A percentile compares a stretch with the other conserved stretches of the same genome.
These are phyloP conservation scores for Venturia asperata DNA, from an alignment of 2,329 filamentous ascomycete species.

Conservation along the genomic window DNA sequence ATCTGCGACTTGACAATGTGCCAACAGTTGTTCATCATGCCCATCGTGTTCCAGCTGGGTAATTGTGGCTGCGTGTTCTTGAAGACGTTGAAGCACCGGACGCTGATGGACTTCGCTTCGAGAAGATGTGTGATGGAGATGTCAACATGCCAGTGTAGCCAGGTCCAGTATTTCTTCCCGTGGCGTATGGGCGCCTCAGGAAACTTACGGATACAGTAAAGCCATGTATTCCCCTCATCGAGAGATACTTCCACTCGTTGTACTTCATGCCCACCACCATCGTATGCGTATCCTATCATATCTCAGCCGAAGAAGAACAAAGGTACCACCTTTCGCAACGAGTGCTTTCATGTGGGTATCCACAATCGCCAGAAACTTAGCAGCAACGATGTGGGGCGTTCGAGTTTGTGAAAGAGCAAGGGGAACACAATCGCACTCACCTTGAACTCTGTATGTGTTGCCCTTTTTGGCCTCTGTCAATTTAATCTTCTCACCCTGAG, in stretches of 20 bases:
- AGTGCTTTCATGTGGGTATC: neutral
- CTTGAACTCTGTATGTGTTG: slow-evolving; percentile 24
- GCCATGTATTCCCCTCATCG: slow-evolving; percentile 43
- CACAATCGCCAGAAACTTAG: neutral
- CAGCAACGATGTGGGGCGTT: neutral
- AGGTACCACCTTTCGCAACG: neutral
- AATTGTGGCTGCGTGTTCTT: slow-evolving; percentile 46
- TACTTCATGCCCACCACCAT: slow-evolving; percentile 42
- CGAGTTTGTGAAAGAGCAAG: no score
- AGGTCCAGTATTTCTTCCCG: slow-evolving; percentile 49
- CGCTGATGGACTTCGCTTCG: slow-evolving; percentile 37
- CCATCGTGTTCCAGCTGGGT: slow-evolving; percentile 44
- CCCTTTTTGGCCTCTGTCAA: slow-evolving; percentile 34
- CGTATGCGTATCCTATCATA: slow-evolving; percentile 39
- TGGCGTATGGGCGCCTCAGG: slow-evolving; percentile 45
- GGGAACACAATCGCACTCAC: no score
- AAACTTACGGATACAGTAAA: slow-evolving; percentile 38
- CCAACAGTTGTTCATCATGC: slow-evolving; percentile 51
- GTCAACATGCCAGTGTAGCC: slow-evolving; percentile 48
- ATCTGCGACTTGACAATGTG: slow-evolving; percentile 41
- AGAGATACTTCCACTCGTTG: slow-evolving; percentile 42
- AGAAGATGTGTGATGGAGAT: slow-evolving; percentile 40
- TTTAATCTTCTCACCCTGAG: slow-evolving; percentile 40
- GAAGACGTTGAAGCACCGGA: slow-evolving; percentile 44
- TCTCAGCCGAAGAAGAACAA: neutral